Evolutionary conservation across 331 rosid genomes (phyloP).

Genomic region (Quercus tomentella): DNA sequence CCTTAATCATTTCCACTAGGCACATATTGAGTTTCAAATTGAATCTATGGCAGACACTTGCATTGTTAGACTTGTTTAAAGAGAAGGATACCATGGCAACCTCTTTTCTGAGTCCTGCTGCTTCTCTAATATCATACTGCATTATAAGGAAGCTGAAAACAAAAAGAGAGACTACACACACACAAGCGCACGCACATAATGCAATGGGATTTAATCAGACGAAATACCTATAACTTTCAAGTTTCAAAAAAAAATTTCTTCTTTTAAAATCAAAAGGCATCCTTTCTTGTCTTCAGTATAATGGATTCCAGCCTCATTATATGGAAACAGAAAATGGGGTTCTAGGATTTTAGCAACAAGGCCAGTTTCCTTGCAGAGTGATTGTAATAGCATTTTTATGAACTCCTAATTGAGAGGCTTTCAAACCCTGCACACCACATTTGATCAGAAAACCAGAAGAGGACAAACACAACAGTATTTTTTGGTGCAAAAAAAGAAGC

Average conservation of each 20-base stretch:
- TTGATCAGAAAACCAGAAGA: background rate
- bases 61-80: constrained; percentile 16
- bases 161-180: background rate
- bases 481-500: background rate
- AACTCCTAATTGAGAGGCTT: constrained; percentile 57
- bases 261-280: background rate
- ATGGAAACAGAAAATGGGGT: background rate
- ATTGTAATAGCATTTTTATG: background rate
- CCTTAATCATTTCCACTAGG: background rate
- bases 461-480: background rate
- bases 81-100: background rate
- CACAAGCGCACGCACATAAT: too few species aligned
- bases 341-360: background rate
- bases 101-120: background rate
- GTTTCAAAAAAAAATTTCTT: background rate
- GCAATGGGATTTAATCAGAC: background rate
- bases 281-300: background rate
- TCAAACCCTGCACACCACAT: constrained; percentile 51
- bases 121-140: background rate
- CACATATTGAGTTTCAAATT: background rate
- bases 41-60: constrained; percentile 14
- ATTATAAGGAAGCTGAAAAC: background rate
- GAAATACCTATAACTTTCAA: background rate
- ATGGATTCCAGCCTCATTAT: background rate
- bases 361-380: background rate